Evolutionary conservation across 441 rosid species (phyloP), one percentile per base, ranked within the genome.

Genomic region (Euphorbia celastroides): DNA sequence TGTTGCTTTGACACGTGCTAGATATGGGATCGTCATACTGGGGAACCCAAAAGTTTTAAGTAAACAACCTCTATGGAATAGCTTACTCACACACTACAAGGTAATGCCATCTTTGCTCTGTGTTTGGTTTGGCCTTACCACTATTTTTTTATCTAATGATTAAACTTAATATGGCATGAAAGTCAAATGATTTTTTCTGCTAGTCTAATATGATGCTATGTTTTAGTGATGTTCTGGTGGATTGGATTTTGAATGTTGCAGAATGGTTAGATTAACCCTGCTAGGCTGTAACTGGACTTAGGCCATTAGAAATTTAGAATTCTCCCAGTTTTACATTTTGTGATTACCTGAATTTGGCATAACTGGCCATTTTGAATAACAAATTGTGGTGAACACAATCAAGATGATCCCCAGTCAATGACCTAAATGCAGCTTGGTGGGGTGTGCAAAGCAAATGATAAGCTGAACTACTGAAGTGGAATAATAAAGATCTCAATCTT

Each of bases 31-130:
- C 76, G 99, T 95, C 62, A 90, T 95, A 65, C 81, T 95, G 30
- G 98, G 99, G 62, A 95, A 95, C 76, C 98, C 99, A 0, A 95
- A 95, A 81, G 99, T 95, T 77, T 85, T 92, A 41, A 95, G 99
- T 78, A 95, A 88, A 81, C 98, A 95, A 75, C 92, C 97, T 44
- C 80, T 95, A 22, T 95, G 99, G 99, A 95, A 95, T 79, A 78
- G 97, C 63, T 88, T 95, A 72, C 76, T 95, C 79, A 92, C 98
- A 27, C 97, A 95, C 76, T 92, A 90, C 82, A 95, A 88, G 98
- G 99, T 95, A 83, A 41, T 59, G 59, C 46, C 10, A 62, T 66
- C 25, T 13, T 57, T 65, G 32, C 32, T n/a, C n/a, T n/a, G n/a
- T 19, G 27, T 55, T 34, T 4, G 4, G 38, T 34, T 34, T 34